A percentile compares a stretch with the other conserved stretches of the same genome.
Evolutionary conservation across 2,329 filamentous ascomycete genomes (phyloP).

Genomic region (Aschersonia sp.): DNA sequence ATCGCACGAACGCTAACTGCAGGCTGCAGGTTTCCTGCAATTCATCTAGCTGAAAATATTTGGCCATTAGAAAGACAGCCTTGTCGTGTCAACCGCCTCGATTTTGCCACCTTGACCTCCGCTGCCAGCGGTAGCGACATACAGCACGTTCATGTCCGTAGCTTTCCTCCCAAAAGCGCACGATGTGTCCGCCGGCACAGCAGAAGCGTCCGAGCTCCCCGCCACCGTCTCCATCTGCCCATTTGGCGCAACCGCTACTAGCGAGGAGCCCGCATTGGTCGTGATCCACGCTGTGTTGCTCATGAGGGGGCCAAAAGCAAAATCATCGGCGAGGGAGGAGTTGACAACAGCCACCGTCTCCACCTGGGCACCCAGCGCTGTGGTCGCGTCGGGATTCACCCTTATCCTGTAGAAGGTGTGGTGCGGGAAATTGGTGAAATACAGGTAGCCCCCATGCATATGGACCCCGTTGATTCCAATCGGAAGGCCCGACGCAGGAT

Average conservation of each 20-base stretch:
- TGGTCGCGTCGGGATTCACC: slow-evolving; percentile 3
- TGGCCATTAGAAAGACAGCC: neutral
- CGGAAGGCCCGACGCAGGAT: slow-evolving; percentile 6
- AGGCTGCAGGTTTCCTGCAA: too few species aligned
- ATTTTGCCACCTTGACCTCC: neutral
- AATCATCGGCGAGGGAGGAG: slow-evolving; percentile 8
- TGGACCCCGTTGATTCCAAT: slow-evolving; percentile 20
- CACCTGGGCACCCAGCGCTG: neutral
- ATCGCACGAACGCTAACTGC: too few species aligned
- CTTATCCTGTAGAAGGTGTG: slow-evolving; percentile 8
- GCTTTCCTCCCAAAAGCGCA: slow-evolving; percentile 1
- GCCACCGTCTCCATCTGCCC: neutral
- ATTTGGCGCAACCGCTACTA: slow-evolving; percentile 3
- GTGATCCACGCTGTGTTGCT: slow-evolving; percentile 3
- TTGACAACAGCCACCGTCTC: slow-evolving; percentile 5
- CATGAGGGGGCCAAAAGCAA: slow-evolving; percentile 5
- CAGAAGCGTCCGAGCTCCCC: neutral
- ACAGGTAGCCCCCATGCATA: slow-evolving; percentile 28
- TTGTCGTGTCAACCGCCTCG: neutral
- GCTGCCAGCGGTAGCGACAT: neutral
- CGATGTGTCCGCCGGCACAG: neutral
- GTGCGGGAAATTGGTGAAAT: slow-evolving; percentile 30
- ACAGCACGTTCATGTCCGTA: slow-evolving; percentile 1
- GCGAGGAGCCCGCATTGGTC: slow-evolving; percentile 6
- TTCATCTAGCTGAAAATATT: too few species aligned